These are phyloP conservation scores for Wickerhamomyces canadensis DNA, from an alignment of 805 yeast genomes.

Conservation along the genomic window DNA sequence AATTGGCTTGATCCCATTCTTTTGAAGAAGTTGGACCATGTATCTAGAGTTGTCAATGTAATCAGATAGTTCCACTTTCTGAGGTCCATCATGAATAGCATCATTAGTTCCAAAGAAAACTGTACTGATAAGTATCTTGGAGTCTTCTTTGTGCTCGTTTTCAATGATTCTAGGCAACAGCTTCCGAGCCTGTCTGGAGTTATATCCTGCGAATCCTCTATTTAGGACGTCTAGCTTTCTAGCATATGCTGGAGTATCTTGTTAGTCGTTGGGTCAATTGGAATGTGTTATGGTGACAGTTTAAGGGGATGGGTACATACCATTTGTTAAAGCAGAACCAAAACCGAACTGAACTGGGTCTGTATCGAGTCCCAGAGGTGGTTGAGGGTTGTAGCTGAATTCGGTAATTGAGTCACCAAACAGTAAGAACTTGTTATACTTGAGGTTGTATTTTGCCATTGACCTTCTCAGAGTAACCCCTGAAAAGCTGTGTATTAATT, in stretches of 20 bases:
- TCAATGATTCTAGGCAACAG: slow-evolving; percentile 47
- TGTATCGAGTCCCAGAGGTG: slow-evolving; percentile 15
- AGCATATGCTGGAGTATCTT: slow-evolving; percentile 31
- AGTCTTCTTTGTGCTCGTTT: slow-evolving; percentile 35
- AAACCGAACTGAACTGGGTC: slow-evolving; percentile 35
- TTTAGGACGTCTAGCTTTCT: slow-evolving; percentile 64
- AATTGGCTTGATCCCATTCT: slow-evolving; percentile 43
- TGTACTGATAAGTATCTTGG: slow-evolving; percentile 38
- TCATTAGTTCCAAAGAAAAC: slow-evolving; percentile 85
- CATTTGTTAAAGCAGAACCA: slow-evolving; percentile 43
- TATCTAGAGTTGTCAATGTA: slow-evolving; percentile 42
- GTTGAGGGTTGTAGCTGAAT: slow-evolving; percentile 37
- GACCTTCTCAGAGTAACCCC: too few relatives aligned
- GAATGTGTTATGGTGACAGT: too few relatives aligned
- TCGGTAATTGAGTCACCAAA: slow-evolving; percentile 75
- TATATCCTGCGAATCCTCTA: slow-evolving; percentile 79
- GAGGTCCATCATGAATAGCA: slow-evolving; percentile 39
- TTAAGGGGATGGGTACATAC: background rate
- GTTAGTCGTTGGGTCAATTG: background rate
- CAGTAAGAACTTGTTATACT: slow-evolving; percentile 41
- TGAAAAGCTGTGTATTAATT: too few relatives aligned
- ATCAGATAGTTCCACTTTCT: slow-evolving; percentile 45
- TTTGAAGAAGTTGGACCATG: slow-evolving; percentile 36
- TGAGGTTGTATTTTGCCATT: too few relatives aligned
- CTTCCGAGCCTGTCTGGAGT: slow-evolving; percentile 50